Conservation (phyloP, 1,139 yeast genomes). For the Blastobotrys illinoisensis region DNA sequence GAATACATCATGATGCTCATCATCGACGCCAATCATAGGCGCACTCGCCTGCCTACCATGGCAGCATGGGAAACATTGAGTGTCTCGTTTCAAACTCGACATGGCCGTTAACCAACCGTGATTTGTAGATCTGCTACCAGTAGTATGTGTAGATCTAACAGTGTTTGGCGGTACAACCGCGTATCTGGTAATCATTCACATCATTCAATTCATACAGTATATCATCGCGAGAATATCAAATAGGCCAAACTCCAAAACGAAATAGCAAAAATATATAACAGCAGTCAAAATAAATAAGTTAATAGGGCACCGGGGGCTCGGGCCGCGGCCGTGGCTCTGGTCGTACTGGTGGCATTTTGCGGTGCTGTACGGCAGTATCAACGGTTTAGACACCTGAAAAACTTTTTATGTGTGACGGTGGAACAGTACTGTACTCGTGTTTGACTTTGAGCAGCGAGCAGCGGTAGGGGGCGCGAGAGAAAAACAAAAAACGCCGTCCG, state of each 20-base stretch:
- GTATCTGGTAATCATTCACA: neutral
- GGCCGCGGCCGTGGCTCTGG: slow-evolving; percentile 2
- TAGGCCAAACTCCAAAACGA: too few species aligned
- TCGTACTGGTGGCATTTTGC: neutral
- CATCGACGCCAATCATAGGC: too few species aligned
- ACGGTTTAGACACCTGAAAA: neutral
- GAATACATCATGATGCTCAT: too few species aligned
- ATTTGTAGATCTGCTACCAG: too few species aligned
- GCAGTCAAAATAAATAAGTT: neutral
- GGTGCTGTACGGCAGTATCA: neutral
- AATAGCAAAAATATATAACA: neutral
- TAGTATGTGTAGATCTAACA: too few species aligned
- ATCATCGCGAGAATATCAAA: too few species aligned
- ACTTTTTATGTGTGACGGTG: neutral
- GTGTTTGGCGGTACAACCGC: too few species aligned
- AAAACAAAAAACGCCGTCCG: neutral
- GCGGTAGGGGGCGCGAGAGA: neutral
- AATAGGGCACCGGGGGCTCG: neutral
- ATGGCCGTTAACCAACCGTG: too few species aligned
- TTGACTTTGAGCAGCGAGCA: neutral
- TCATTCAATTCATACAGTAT: neutral
- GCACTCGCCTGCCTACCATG: too few species aligned
- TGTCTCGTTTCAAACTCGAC: too few species aligned
- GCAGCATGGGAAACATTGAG: too few species aligned
- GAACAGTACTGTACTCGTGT: neutral